phyloP scores from a whole-genome alignment of 306 rosid genomes.

The Rosa rugosa region DNA sequence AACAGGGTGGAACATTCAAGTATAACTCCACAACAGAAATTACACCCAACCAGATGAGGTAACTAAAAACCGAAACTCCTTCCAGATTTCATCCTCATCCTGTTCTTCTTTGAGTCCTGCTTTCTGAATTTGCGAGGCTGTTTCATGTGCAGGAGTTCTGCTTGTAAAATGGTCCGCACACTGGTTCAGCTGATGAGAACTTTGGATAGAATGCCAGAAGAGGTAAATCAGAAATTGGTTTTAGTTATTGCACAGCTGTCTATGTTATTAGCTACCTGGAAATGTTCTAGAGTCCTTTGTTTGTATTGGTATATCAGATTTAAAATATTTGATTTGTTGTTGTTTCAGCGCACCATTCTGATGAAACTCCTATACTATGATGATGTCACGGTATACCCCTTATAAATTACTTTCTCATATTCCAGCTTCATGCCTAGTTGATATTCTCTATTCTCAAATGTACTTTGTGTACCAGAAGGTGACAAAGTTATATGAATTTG shows the following conservation, averaged over 20 bases:
- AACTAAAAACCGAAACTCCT: not conserved
- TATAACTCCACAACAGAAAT: constrained; percentile 64
- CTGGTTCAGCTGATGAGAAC: constrained; percentile 95
- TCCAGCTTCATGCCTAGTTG: not conserved
- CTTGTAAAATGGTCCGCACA: constrained; percentile 95
- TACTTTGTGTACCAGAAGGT: constrained; percentile 3
- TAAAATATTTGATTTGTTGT: constrained; percentile 11
- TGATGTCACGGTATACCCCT: constrained; percentile 64
- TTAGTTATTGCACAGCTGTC: constrained; percentile 5
- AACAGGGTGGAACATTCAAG: constrained; percentile 72
- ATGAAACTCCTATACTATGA: constrained; percentile 92
- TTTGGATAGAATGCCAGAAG: constrained; percentile 95
- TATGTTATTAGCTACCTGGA: constrained; percentile 1
- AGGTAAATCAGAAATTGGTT: constrained; percentile 44
- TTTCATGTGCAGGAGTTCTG: constrained; percentile 75
- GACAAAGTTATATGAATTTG: constrained; percentile 35
- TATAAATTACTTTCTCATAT: not conserved
- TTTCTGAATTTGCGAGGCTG: constrained; percentile 1
- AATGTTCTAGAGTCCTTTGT: not conserved
- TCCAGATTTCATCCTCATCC: constrained; percentile 9
- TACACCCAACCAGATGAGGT: constrained; percentile 95
- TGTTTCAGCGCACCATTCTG: constrained; percentile 78
- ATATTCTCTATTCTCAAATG: not conserved
- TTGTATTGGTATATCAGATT: not conserved
- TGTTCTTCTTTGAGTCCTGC: not conserved